These are phyloP conservation scores for Hemisphaericaspora lyxosophila DNA, from an alignment of 1,139 yeast species.

Conservation along the genomic window DNA sequence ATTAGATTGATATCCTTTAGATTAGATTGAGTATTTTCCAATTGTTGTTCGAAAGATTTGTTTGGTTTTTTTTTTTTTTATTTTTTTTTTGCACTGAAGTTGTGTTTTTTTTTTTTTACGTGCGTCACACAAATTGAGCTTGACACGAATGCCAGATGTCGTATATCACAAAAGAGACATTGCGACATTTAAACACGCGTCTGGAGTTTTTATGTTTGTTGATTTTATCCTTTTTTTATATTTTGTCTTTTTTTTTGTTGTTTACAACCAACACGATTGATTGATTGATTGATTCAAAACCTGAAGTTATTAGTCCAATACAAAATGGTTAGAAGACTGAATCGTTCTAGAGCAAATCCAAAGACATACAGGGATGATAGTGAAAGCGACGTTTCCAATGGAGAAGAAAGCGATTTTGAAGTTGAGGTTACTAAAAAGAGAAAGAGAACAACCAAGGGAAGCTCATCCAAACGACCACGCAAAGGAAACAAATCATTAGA, in stretches of 20 bases:
- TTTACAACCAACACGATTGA: conserved; percentile 10
- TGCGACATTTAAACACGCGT: not conserved
- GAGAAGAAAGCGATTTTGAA: conserved; percentile 13
- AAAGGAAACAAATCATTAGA: conserved; percentile 7
- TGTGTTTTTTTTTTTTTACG: conserved; percentile 7
- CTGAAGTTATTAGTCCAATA: too few species aligned
- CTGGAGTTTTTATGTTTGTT: not conserved
- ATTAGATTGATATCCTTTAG: too few species aligned
- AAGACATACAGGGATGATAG: conserved; percentile 12
- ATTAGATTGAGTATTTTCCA: too few species aligned
- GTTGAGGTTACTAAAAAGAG: conserved; percentile 9
- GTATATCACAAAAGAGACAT: not conserved
- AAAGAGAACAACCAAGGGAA: conserved; percentile 8
- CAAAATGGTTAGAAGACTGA: conserved; percentile 14
- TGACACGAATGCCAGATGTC: conserved; percentile 2
- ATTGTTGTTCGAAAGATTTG: conserved; percentile 1
- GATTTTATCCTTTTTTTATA: conserved; percentile 1
- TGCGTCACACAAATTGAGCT: conserved; percentile 1
- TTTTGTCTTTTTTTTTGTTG: not conserved
- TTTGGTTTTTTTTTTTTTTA: conserved; percentile 2
- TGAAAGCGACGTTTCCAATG: conserved; percentile 13
- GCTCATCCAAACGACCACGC: conserved; percentile 7
- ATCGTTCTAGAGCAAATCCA: conserved; percentile 6
- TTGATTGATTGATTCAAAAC: too few species aligned
- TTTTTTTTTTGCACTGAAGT: conserved; percentile 1